A percentile compares a stretch with the other conserved stretches of the same genome.
Evolutionary conservation across 129 eudicot species (phyloP).

Genomic region (Pulicaria dysenterica): DNA sequence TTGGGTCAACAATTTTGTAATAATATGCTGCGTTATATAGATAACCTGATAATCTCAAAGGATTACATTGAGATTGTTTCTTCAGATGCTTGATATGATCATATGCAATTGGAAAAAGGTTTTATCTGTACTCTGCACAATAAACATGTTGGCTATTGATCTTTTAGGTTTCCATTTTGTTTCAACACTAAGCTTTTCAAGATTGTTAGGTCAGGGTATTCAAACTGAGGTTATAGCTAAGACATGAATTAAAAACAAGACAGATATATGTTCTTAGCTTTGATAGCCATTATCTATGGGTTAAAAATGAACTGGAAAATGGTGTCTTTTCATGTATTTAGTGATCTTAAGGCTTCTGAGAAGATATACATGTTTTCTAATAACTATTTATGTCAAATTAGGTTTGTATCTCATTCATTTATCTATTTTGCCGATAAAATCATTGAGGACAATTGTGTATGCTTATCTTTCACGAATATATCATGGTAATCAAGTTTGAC

Average conservation of each 20-base stretch:
- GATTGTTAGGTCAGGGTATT: no score
- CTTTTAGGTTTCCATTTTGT: no score
- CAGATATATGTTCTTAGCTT: not conserved
- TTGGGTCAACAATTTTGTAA: not conserved
- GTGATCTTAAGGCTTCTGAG: not conserved
- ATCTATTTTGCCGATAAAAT: not conserved
- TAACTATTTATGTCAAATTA: not conserved
- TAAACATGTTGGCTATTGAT: no score
- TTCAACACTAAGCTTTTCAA: no score
- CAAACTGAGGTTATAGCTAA: no score
- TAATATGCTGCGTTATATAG: no score
- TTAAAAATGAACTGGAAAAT: not conserved
- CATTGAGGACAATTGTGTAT: not conserved
- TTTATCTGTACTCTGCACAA: no score
- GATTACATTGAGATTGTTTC: no score
- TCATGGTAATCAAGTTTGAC: not conserved
- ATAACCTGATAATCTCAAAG: no score
- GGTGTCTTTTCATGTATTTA: not conserved
- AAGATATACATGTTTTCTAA: not conserved
- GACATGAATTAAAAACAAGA: no score
- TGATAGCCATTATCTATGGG: not conserved
- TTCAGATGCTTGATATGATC: no score
- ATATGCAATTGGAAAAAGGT: no score
- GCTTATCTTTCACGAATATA: not conserved
- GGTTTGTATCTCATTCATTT: not conserved